Base-by-base conservation (phyloP, 768 basidiomycete species). In the Lactifluus hygrophoroides region DNA sequence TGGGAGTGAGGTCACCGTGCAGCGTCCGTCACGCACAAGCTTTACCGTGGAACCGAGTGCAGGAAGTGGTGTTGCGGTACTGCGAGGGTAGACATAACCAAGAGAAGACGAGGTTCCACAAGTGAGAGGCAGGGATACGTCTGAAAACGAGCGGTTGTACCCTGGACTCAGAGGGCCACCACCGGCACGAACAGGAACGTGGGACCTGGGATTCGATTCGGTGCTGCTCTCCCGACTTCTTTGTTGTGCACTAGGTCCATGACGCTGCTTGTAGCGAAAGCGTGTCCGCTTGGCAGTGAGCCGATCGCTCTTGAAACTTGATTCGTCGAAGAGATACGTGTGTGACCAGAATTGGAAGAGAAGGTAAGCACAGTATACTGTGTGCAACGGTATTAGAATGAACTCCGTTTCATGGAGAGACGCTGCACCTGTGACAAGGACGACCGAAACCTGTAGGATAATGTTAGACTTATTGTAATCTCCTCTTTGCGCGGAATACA, bases 311-410 rank as follows among this genome's bases (percentile, higher is more conserved):
- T 64, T 66, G 17, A 49, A 44, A 7, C 56, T 60, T 42, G 52
- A 57, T 28, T 79, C 75, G 46, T 79, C 70, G 67, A 88, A 93
- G 16, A 93, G 75, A 62, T 82, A 74, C 4, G 83, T 80, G 68
- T 93, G 90, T 0, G 89, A 90, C 73, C 77, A 86, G 3, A 90
- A 73, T 68, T 91, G 90, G 71, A 92, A 92, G 60, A 87, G 69
- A 17, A 93, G 77, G 65, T 88, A 90, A n/a, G 76, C 77, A 2
- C 65, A 68, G 65, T 94, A 93, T 59, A 90, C 88, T 90, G 34
- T 2, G n/a, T 47, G 61, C 54, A n/a, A 50, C 35, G 16, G 37
- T 27, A n/a, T 42, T 23, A 30, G 19, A 44, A 44, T 37, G 34
- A 7, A 56, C 47, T 37, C 28, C 44, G n/a, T 21, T 27, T 5